Conservation (phyloP, 2,329 filamentous ascomycete species). For the Verticillium isaacii region DNA sequence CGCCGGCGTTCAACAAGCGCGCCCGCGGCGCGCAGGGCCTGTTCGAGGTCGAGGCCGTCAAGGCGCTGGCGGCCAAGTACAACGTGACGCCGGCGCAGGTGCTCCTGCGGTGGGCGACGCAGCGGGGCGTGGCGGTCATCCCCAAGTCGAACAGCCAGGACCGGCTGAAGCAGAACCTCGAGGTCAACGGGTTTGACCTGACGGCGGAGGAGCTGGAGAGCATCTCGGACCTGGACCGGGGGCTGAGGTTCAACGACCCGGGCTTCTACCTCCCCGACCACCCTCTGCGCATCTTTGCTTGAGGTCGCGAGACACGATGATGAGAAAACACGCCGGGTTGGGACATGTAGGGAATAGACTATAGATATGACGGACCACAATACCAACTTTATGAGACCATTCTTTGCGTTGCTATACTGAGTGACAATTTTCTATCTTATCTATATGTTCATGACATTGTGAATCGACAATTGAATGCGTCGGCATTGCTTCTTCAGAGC, state of each 20-base stretch:
- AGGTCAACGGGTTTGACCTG: conserved; percentile 51
- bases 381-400: no score
- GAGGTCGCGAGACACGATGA: conserved; percentile 11
- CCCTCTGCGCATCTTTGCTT: conserved; percentile 49
- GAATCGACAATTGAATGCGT: no score
- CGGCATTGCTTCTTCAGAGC: no score
- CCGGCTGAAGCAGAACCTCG: conserved; percentile 49
- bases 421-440: no score
- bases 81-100: conserved; percentile 60
- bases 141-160: conserved; percentile 53
- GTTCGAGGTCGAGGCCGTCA: conserved; percentile 30
- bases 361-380: not conserved
- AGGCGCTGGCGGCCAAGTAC: conserved; percentile 45
- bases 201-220: conserved; percentile 47
- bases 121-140: conserved; percentile 58
- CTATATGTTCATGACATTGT: no score
- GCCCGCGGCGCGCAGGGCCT: conserved; percentile 18
- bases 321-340: not conserved
- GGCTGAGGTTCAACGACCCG: conserved; percentile 57
- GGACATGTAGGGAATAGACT: not conserved
- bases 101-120: conserved; percentile 62
- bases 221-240: conserved; percentile 48
- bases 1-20: conserved; percentile 52
- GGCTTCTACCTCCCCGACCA: conserved; percentile 27
- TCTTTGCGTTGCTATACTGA: no score